Percentiles rank a stretch among this genome's conserved stretches.
Conservation (phyloP, 192 early-diverging fungal species). For the Entomortierella beljakovae region DNA sequence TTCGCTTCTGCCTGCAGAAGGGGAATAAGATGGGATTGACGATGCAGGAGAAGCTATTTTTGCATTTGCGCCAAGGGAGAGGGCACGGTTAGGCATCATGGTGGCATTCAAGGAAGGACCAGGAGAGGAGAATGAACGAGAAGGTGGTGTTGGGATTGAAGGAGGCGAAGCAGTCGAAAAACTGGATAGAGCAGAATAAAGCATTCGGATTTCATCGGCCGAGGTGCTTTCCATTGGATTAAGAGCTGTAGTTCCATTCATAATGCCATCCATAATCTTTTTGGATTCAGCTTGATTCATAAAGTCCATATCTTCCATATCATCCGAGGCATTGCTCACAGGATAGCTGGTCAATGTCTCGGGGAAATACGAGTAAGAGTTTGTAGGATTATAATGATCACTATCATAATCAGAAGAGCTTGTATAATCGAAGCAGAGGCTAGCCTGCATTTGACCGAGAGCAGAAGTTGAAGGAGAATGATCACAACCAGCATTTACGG, state of each 20-base stretch:
- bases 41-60: constrained; percentile 25
- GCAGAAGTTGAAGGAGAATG: constrained; percentile 32
- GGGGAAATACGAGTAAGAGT: constrained; percentile 53
- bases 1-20: constrained; percentile 52
- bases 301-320: constrained; percentile 50
- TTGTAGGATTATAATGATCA: constrained; percentile 37
- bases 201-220: constrained; percentile 50
- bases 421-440: constrained; percentile 49
- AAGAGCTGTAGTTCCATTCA: constrained; percentile 41
- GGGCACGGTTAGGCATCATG: not conserved
- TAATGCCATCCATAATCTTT: constrained; percentile 50
- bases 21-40: constrained; percentile 20
- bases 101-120: constrained; percentile 9
- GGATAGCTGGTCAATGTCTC: constrained; percentile 38
- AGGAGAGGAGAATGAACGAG: constrained; percentile 28
- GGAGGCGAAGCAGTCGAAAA: constrained; percentile 39
- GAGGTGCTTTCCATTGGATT: constrained; percentile 44
- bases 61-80: constrained; percentile 1
- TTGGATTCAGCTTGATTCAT: constrained; percentile 28
- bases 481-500: constrained; percentile 13
- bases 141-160: constrained; percentile 28
- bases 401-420: constrained; percentile 54
- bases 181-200: constrained; percentile 43
- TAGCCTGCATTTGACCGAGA: constrained; percentile 24
- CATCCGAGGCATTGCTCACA: constrained; percentile 53